Evolutionary conservation across 768 basidiomycete genomes (phyloP).

Genomic region (Tricholoma terreum): DNA sequence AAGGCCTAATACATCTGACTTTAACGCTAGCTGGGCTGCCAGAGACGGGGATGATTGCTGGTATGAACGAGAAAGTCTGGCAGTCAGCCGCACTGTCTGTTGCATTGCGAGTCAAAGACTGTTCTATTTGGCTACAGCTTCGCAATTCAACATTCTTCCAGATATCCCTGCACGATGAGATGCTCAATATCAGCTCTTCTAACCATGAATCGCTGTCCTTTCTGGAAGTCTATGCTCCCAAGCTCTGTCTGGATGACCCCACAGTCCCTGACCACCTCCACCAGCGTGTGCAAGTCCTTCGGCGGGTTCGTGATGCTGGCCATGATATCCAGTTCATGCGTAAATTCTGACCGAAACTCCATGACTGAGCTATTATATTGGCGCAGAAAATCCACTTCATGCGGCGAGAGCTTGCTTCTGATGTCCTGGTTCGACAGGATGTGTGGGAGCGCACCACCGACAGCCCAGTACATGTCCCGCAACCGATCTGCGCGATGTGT

Average conservation of each 20-base stretch:
- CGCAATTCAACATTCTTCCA: constrained; percentile 54
- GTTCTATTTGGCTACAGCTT: not conserved
- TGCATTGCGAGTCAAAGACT: not conserved
- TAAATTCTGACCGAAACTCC: constrained; percentile 81
- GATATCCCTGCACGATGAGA: constrained; percentile 88
- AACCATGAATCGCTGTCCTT: constrained; percentile 88
- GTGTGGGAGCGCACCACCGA: constrained; percentile 83
- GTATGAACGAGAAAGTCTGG: not conserved
- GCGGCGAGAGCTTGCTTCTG: constrained; percentile 71
- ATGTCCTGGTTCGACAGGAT: constrained; percentile 67
- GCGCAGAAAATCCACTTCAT: constrained; percentile 54
- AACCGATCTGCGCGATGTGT: constrained; percentile 80
- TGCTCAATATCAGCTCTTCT: constrained; percentile 88
- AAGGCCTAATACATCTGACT: constrained; percentile 26
- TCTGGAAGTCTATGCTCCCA: constrained; percentile 86
- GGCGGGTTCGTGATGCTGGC: constrained; percentile 81
- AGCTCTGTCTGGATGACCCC: constrained; percentile 91
- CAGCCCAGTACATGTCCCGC: constrained; percentile 85
- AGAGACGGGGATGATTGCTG: not conserved
- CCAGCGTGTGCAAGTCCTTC: constrained; percentile 84
- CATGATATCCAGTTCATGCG: constrained; percentile 84
- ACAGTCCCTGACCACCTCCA: constrained; percentile 84
- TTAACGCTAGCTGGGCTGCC: not conserved
- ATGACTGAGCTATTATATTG: constrained; percentile 79
- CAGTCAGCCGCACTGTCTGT: not conserved